These are phyloP conservation scores for Penicillium sp. DNA, from an alignment of 2,329 filamentous ascomycete genomes.

Conservation along the genomic window DNA sequence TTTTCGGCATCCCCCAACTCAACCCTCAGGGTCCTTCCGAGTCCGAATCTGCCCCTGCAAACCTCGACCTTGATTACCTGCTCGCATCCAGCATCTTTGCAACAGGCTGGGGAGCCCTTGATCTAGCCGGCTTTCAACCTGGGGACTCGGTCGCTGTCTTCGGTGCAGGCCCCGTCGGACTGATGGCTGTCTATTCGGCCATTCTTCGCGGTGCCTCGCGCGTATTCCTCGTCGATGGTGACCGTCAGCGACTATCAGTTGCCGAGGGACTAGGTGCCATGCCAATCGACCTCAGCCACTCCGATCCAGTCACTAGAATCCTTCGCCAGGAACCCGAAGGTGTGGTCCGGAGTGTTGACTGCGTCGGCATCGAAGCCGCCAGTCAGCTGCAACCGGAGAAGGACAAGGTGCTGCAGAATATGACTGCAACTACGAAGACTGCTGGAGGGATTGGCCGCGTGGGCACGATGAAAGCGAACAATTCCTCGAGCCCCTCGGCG, in stretches of 20 bases:
- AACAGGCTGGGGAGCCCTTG: constrained; percentile 43
- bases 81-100: constrained; percentile 42
- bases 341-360: constrained; percentile 15
- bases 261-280: constrained; percentile 60
- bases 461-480: background rate
- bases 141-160: constrained; percentile 64
- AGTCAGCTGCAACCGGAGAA: background rate
- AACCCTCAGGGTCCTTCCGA: background rate
- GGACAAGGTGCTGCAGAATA: background rate
- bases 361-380: constrained; percentile 19
- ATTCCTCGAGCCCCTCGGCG: background rate
- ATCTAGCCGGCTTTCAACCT: constrained; percentile 41
- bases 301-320: constrained; percentile 45
- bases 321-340: constrained; percentile 34
- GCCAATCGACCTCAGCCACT: constrained; percentile 62
- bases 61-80: constrained; percentile 26
- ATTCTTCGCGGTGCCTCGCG: constrained; percentile 61
- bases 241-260: constrained; percentile 59
- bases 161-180: constrained; percentile 64
- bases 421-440: background rate
- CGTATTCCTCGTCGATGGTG: constrained; percentile 64
- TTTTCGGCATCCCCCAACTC: constrained; percentile 5
- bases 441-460: constrained; percentile 5
- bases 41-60: background rate
- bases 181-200: constrained; percentile 67